Base-by-base conservation (phyloP, 2,329 filamentous ascomycete species). In the Claviceps sp. region DNA sequence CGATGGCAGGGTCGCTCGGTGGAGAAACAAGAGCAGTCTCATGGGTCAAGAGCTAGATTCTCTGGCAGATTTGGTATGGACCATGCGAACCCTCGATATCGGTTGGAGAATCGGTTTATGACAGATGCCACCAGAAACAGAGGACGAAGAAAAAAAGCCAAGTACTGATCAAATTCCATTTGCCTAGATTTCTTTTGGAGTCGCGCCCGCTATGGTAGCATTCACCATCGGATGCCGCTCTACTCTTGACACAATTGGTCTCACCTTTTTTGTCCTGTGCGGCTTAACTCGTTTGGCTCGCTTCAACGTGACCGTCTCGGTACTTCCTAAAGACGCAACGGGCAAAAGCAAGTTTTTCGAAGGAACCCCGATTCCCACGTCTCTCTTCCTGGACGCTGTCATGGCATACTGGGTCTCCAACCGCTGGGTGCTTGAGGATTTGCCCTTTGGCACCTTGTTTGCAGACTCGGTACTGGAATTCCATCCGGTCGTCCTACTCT, bases 41-140 rank as follows among this genome's bases (percentile, higher is more conserved):
- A 97, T 98, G 91, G 93, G 93, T 13, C 91, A 96, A 69, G 93
- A 98, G 70, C 74, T 98, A 52, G 93, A 98, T 68, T 97, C 91
- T 6, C 76, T 98, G 47, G 93, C 93, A 52, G 93, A 98, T 67
- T 68, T 98, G 75, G 89, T 95, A 84, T 30, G 79, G 7, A 40
- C 41, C 3, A 38, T 44, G 7, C 50, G 48, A 11, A 43, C 11
- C 2, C 20, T n/a, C 9, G 30, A 4, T 4, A 20, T 22, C 26
- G 8, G 9, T 20, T 9, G 26, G n/a, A 20, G 7, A 47, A 11
- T 8, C 45, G 2, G 9, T 13, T n/a, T 7, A 22, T 47, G 34
- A 22, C 45, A 22, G n/a, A 46, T 34, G 2, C 13, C 1, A 18
- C 16, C 9, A 11, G 7, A 18, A 47, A 37, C 18, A 47, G 7